Conservation (phyloP, 2,329 filamentous ascomycete species). For the Helotiales sp. region DNA sequence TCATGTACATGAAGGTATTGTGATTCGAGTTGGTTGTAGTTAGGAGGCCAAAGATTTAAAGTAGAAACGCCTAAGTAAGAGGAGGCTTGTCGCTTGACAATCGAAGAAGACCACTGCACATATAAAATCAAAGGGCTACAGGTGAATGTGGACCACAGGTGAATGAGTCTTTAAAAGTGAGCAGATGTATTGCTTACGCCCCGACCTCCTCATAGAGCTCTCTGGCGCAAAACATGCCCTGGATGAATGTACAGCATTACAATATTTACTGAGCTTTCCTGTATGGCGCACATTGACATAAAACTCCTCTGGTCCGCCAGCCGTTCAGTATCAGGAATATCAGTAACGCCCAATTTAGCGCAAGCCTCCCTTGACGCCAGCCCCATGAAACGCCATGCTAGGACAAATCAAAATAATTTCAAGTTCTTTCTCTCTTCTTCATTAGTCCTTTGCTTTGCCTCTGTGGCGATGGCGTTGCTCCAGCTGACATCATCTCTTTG, state of each 20-base stretch:
- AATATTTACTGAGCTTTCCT: background rate
- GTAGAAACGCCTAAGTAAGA: background rate
- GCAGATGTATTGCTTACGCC: background rate
- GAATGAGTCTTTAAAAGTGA: background rate
- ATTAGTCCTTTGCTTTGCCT: conserved; percentile 22
- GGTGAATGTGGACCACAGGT: background rate
- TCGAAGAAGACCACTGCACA: background rate
- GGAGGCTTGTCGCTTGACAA: background rate
- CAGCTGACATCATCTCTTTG: conserved; percentile 17
- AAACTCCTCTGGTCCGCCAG: background rate
- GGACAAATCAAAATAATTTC: background rate
- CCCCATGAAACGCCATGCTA: conserved; percentile 1
- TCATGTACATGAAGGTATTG: background rate
- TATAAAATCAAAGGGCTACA: background rate
- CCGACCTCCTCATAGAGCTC: background rate
- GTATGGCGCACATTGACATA: background rate
- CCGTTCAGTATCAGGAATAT: background rate
- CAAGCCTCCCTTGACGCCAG: background rate
- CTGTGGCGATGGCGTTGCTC: conserved; percentile 18
- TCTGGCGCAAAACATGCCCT: background rate
- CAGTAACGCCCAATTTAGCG: background rate
- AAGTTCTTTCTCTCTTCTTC: conserved; percentile 15
- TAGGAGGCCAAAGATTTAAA: background rate
- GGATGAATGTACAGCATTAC: background rate
- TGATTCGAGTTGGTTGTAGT: background rate